These are phyloP conservation scores for Zoysia matrella DNA, from an alignment of 202 grass and related monocot genomes.

Conservation along the genomic window DNA sequence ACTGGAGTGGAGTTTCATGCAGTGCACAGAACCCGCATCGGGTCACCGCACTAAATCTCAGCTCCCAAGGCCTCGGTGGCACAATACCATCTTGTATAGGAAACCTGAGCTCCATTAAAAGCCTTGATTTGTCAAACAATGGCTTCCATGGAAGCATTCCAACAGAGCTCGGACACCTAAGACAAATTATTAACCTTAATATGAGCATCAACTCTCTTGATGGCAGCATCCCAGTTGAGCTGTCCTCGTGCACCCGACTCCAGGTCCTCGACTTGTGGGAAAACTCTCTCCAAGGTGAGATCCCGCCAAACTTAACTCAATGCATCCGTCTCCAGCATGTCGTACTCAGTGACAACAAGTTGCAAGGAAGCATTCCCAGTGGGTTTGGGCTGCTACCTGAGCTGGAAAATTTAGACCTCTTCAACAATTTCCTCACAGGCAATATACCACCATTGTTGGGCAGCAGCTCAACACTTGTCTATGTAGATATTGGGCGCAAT, in stretches of 20 bases:
- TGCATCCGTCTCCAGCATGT: not conserved
- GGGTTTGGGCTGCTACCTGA: not conserved
- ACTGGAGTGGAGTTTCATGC: slow-evolving; percentile 36
- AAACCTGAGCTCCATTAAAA: not conserved
- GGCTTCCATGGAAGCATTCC: not conserved
- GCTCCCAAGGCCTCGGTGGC: not conserved
- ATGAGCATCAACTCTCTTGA: not conserved
- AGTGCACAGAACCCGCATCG: not conserved
- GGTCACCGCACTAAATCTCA: slow-evolving; percentile 39
- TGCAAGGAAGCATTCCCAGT: slow-evolving; percentile 1
- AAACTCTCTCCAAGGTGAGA: not conserved
- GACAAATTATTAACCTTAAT: not conserved
- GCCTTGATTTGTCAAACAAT: not conserved
- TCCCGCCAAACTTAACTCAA: not conserved
- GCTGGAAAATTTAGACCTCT: not conserved
- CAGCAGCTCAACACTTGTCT: not conserved
- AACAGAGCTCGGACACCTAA: not conserved
- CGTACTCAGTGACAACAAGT: not conserved
- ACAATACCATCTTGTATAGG: slow-evolving; percentile 41
- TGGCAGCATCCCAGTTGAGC: not conserved
- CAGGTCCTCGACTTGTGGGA: not conserved
- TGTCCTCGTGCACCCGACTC: not conserved
- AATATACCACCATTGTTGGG: not conserved
- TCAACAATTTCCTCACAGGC: not conserved
- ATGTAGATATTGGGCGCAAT: not conserved